Evolutionary conservation across 176 grass and related monocot species (phyloP), one percentile per base, ranked within the genome.

Genomic region (Elymus sibiricus): DNA sequence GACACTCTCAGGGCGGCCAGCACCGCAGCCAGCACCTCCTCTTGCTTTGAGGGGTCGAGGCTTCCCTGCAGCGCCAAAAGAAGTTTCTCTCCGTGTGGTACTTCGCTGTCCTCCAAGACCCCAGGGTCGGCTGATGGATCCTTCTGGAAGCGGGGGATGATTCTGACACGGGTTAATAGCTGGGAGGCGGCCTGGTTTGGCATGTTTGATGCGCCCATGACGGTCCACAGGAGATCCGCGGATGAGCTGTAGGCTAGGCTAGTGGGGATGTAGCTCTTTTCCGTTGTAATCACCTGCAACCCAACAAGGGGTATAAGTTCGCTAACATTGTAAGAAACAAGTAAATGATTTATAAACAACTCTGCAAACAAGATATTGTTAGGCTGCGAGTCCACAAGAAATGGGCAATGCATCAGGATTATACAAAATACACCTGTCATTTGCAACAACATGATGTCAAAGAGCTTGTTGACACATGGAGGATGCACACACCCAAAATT

Each of bases 161-260:
- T 79, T 79, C 74, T 92, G 34, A 99, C 26, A 61, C 88, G 79
- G 62, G 94, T 94, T 77, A 90, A 59, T 73, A 96, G 75, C 69
- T 80, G 82, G 42, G 85, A 74, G 13, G 61, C 64, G n/a, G 73
- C 46, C 56, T 86, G 82, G 22, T 74, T 90, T 46, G 90, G 87
- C 74, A 89, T 83, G 74, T 96, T 91, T n/a, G 97, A 87, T 83
- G 94, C 94, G 0, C 97, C 97, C 97, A 99, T 99, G 29, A 96
- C 79, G 16, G 83, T 96, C 97, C 92, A 99, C 24, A 99, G 42
- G 24, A 40, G 77, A 44, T 88, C 49, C n/a, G 79, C 35, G 10
- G 82, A 84, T 24, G 66, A 75, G 85, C 84, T 94, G 39, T 87
- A 83, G 65, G 81, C 71, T 87, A 99, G 78, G 81, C 90, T 94